A percentile compares a stretch with the other conserved stretches of the same genome.
phyloP scores from a whole-genome alignment of 495 filamentous ascomycete genomes.

The Extremus antarcticus region DNA sequence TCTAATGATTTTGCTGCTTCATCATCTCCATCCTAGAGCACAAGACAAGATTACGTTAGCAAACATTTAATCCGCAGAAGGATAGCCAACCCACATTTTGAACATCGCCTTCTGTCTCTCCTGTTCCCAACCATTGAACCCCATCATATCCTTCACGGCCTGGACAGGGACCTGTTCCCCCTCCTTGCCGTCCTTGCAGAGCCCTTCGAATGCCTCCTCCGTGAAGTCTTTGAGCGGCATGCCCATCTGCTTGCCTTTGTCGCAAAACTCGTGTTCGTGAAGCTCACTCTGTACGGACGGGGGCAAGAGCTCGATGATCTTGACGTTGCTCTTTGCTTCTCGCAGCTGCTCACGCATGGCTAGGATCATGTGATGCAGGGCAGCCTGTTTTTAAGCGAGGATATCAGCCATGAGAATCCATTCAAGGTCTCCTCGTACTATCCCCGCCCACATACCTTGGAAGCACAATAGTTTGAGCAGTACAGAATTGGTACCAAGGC shows the following conservation, averaged over 20 bases:
- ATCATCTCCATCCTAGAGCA: slow-evolving; percentile 36
- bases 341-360: slow-evolving; percentile 49
- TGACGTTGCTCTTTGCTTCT: slow-evolving; percentile 32
- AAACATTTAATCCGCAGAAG: no score
- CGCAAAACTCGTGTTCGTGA: slow-evolving; percentile 35
- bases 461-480: slow-evolving; percentile 45
- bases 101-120: slow-evolving; percentile 37
- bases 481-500: slow-evolving; percentile 42
- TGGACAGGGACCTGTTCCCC: slow-evolving; percentile 48
- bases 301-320: slow-evolving; percentile 54
- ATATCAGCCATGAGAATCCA: background rate
- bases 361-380: slow-evolving; percentile 45
- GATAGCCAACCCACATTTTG: slow-evolving; percentile 32
- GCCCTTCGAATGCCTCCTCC: slow-evolving; percentile 42
- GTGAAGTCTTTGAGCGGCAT: slow-evolving; percentile 53
- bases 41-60: no score
- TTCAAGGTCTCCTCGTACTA: slow-evolving; percentile 26
- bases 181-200: slow-evolving; percentile 31
- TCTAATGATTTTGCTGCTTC: slow-evolving; percentile 25
- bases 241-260: slow-evolving; percentile 37
- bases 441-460: no score
- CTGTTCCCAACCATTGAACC: slow-evolving; percentile 20
- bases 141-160: slow-evolving; percentile 33
- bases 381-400: slow-evolving; percentile 21
- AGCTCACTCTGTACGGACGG: slow-evolving; percentile 56